These are phyloP conservation scores for Fusarium sp. DNA, from an alignment of 2,329 filamentous ascomycete genomes.

Conservation along the genomic window DNA sequence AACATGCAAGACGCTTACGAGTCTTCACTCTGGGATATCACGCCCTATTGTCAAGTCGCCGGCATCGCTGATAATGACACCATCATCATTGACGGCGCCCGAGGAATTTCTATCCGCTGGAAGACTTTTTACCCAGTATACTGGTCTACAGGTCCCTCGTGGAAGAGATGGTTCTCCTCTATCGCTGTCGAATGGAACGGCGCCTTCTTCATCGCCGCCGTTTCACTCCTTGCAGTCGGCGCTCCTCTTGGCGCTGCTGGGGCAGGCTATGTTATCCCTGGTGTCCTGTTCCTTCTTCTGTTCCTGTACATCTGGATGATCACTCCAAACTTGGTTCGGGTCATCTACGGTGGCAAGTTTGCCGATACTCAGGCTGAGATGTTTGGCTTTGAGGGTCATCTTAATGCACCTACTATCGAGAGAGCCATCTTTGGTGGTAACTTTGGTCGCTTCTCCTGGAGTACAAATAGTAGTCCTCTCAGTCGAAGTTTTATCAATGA, in stretches of 20 bases:
- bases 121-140: conserved; percentile 49
- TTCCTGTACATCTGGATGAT: conserved; percentile 44
- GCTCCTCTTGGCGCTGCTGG: background rate
- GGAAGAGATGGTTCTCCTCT: conserved; percentile 37
- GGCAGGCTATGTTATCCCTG: conserved; percentile 11
- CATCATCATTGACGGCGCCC: conserved; percentile 51
- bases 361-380: conserved; percentile 47
- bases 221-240: conserved; percentile 37
- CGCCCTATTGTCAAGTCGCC: conserved; percentile 50
- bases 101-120: conserved; percentile 51
- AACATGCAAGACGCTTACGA: conserved; percentile 51
- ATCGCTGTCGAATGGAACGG: conserved; percentile 42
- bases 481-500: conserved; percentile 46
- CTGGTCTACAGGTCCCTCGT: conserved; percentile 46
- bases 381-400: conserved; percentile 52
- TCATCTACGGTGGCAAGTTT: conserved; percentile 50
- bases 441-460: conserved; percentile 50
- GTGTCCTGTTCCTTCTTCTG: conserved; percentile 43
- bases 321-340: conserved; percentile 44
- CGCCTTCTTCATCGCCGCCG: conserved; percentile 37
- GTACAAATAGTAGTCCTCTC: conserved; percentile 47
- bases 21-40: conserved; percentile 52
- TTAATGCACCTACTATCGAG: conserved; percentile 49
- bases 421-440: conserved; percentile 48
- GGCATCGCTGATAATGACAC: conserved; percentile 52